Percentiles rank a stretch among this genome's conserved stretches.
Evolutionary conservation across 768 basidiomycete genomes (phyloP).

Genomic region (Rhizopogon vulgaris): DNA sequence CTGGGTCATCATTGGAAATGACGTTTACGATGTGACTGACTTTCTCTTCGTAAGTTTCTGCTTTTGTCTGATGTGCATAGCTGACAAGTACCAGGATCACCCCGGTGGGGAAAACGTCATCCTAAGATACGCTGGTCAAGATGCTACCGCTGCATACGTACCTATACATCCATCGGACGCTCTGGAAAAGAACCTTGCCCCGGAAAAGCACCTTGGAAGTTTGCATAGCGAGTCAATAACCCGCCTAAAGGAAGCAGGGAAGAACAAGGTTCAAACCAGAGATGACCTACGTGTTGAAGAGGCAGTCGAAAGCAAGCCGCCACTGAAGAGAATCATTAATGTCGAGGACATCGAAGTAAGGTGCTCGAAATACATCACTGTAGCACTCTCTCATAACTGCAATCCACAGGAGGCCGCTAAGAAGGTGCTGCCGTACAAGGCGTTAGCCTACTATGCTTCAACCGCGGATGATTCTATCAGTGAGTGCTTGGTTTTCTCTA

Average conservation of each 20-base stretch:
- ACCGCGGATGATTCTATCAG: slow-evolving; percentile 82
- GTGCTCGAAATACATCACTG: not conserved
- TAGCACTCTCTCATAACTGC: not conserved
- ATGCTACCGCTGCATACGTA: slow-evolving; percentile 72
- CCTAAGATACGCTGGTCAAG: slow-evolving; percentile 76
- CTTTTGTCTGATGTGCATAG: not conserved
- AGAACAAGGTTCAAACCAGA: slow-evolving; percentile 48
- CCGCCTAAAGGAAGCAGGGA: slow-evolving; percentile 29
- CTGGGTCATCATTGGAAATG: slow-evolving; percentile 77
- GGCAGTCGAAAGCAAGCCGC: slow-evolving; percentile 56
- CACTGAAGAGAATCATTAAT: slow-evolving; percentile 64
- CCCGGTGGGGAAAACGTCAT: slow-evolving; percentile 83
- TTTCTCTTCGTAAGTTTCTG: slow-evolving; percentile 51
- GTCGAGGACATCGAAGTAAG: slow-evolving; percentile 78
- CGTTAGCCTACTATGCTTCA: slow-evolving; percentile 80
- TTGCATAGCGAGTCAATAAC: slow-evolving; percentile 44
- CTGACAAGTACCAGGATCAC: slow-evolving; percentile 44
- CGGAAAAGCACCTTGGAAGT: slow-evolving; percentile 66
- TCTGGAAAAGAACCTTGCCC: slow-evolving; percentile 63
- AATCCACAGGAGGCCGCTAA: slow-evolving; percentile 57
- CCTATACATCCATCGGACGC: slow-evolving; percentile 85
- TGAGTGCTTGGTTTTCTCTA: slow-evolving; percentile 29
- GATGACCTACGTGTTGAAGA: slow-evolving; percentile 66
- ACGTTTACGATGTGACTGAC: slow-evolving; percentile 84
- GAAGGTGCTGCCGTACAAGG: slow-evolving; percentile 65